Evolutionary conservation across 2,329 filamentous ascomycete species (phyloP), one percentile per base, ranked within the genome.

Genomic region (Aspergillus tamarii): DNA sequence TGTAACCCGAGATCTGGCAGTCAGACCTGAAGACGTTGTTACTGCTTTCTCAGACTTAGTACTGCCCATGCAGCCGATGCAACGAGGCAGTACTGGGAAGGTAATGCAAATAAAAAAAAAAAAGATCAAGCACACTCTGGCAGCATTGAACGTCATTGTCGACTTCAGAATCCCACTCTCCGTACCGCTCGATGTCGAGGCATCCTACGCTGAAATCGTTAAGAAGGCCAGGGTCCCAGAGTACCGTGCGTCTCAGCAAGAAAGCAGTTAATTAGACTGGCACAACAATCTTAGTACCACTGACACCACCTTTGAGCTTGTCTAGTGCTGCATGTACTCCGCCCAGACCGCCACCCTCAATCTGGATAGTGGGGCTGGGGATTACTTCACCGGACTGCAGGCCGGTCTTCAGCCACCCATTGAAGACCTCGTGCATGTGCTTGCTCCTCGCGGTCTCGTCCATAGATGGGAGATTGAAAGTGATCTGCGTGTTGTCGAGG

Each of bases 201-300:
- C 4, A 11, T 34, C 11, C 26, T 26, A 34, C 10, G 32, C 32
- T 10, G 30, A 34, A 34, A 12, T 34, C 32, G 32, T 11, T 34
- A 34, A 12, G 30, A 8, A 30, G 32, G 32, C 12, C 32, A 10
- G 4, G 11, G 12, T 34, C 11, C 11, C 32, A 34, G 32, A 11
- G 32, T 34, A 34, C 3, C 11, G 11, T 34, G 32, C 4, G 10
- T 9, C 28, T 46, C 11, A 46, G 21, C n/a, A 23, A 23, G n/a
- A 14, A 23, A 4, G n/a, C 21, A 26, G 23, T 46, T 21, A 23
- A 39, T 60, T 43, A 41, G 16, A 60, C n/a, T 21, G 46, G 55
- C 48, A 71, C 55, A 45, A 72, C 68, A 60, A 72, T 61, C 64
- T 72, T 72, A 3, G 63, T 66, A 28, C 64, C 64, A 59, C 70